phyloP scores from a whole-genome alignment of 768 basidiomycete genomes.

The Leccinum variicolor region DNA sequence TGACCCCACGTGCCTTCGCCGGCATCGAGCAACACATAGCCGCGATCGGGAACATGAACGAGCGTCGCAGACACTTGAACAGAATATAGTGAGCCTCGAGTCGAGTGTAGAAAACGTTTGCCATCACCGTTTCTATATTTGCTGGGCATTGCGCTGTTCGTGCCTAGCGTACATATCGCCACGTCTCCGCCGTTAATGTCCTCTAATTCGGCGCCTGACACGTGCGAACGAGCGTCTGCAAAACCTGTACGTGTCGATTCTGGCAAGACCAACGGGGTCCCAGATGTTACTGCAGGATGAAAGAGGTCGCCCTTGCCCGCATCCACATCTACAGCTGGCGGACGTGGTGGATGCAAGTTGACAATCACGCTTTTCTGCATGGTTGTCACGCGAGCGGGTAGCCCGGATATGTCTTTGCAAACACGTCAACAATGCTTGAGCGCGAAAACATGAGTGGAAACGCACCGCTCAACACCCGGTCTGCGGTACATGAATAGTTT shows the following conservation, averaged over 20 bases:
- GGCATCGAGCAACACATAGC: constrained; percentile 78
- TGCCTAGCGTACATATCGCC: constrained; percentile 75
- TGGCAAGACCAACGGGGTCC: constrained; percentile 17
- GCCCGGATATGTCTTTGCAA: constrained; percentile 23
- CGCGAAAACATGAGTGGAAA: not conserved
- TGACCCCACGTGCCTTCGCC: constrained; percentile 96
- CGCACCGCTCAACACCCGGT: constrained; percentile 37
- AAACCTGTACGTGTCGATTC: constrained; percentile 38
- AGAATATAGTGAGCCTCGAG: not conserved
- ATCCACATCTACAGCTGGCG: constrained; percentile 36
- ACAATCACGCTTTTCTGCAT: constrained; percentile 43
- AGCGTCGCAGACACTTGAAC: constrained; percentile 69
- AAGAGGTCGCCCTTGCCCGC: constrained; percentile 29
- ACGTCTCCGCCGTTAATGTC: constrained; percentile 58
- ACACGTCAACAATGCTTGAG: not conserved
- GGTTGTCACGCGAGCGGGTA: constrained; percentile 44
- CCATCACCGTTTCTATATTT: constrained; percentile 80
- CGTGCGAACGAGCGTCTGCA: constrained; percentile 29
- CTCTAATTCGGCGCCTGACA: not conserved
- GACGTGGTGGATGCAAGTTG: constrained; percentile 44
- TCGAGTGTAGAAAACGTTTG: constrained; percentile 8
- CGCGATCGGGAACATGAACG: constrained; percentile 66
- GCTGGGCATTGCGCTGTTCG: constrained; percentile 81
- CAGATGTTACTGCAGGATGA: constrained; percentile 22
- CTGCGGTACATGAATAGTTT: constrained; percentile 43